phyloP scores from a whole-genome alignment of 352 stramenopile species.

The Phytopythium vexans region DNA sequence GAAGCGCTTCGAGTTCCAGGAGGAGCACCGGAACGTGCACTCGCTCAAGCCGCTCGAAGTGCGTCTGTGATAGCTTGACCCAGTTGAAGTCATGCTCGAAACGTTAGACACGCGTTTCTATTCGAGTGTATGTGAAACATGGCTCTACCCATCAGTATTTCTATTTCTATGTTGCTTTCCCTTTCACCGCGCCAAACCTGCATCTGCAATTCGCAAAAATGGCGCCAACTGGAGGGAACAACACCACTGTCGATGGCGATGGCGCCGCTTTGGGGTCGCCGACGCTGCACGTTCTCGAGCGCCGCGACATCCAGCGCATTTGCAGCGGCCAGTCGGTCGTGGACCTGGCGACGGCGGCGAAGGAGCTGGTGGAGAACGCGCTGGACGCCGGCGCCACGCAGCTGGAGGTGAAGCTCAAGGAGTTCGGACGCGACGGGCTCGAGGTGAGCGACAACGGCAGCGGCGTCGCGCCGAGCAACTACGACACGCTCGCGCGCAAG shows the following conservation, averaged over 20 bases:
- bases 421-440: slow-evolving; percentile 90
- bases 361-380: slow-evolving; percentile 97
- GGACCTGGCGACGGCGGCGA: slow-evolving; percentile 94
- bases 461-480: slow-evolving; percentile 83
- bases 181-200: background rate
- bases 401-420: slow-evolving; percentile 89
- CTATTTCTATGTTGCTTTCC: too few species aligned
- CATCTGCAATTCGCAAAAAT: background rate
- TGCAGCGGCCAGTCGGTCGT: slow-evolving; percentile 94
- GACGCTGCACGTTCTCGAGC: slow-evolving; percentile 37
- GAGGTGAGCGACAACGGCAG: slow-evolving; percentile 96
- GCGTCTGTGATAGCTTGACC: slow-evolving; percentile 9
- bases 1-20: slow-evolving; percentile 52
- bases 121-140: too few species aligned
- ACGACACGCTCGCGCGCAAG: slow-evolving; percentile 81
- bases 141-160: too few species aligned
- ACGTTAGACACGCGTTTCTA: too few species aligned
- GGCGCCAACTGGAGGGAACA: background rate
- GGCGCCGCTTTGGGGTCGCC: background rate
- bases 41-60: slow-evolving; percentile 37
- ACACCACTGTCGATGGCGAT: background rate
- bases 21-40: slow-evolving; percentile 48
- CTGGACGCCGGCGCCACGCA: slow-evolving; percentile 64
- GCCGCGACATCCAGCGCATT: slow-evolving; percentile 59
- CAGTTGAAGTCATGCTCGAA: too few species aligned